Base-by-base conservation (phyloP, 1,284 basidiomycete genomes). In the Exsudoporus floridanus region DNA sequence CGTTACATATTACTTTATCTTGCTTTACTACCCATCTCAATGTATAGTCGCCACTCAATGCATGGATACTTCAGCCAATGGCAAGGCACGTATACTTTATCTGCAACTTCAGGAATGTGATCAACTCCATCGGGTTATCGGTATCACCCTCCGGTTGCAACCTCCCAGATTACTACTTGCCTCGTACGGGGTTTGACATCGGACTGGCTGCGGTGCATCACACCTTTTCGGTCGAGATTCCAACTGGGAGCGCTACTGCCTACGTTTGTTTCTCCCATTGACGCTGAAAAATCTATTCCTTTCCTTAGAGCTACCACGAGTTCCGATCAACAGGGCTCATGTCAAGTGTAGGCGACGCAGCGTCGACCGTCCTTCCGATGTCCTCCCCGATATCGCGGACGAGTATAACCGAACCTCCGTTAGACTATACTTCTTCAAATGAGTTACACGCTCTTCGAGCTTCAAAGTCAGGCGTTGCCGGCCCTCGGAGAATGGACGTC, bases 1-100 rank as follows among this genome's bases (percentile, higher is more conserved):
- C 41, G 36, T 61, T 70, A 65, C 40, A 56, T 67, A 68, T 41
- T 36, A 34, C 46, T 27, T 57, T 62, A 69, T 52, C 50, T 54
- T 64, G 58, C 54, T 53, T 63, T 61, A 60, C 54, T 71, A 68
- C 66, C 69, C 66, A 61, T 57, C 55, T 63, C 70, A 71, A 56
- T 72, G 69, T 69, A 70, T 72, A 72, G 66, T 69, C 66, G 63
- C 62, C 69, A 68, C 66, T 65, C 66, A 71, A 69, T 69, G 60
- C 68, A 68, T 51, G 65, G 56, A 71, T 60, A 46, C 51, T 53
- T 54, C 46, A 18, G 54, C 62, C 53, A 53, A 54, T 62, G 53
- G 58, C 60, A 71, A 67, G 66, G 55, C 60, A 56, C 53, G 23
- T 46, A 54, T 49, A 52, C 41, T 35, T 19, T 50, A 43, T 34